phyloP scores from a whole-genome alignment of 208 protist species.

The Leishmania martiniquensis region DNA sequence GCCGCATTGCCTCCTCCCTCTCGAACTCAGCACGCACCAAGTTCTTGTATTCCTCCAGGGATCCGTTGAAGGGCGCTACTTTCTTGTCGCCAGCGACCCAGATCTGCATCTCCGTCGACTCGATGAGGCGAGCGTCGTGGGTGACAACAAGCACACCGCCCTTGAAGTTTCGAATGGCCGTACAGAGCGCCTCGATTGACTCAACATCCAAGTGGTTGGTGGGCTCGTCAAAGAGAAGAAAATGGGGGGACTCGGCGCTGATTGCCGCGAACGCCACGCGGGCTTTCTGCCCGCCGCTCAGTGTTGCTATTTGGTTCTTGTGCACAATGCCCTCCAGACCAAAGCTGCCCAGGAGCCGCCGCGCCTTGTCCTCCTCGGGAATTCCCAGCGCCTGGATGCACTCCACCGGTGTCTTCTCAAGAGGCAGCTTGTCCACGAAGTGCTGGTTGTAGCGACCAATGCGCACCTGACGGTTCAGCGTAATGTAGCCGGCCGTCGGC shows the following conservation, averaged over 20 bases:
- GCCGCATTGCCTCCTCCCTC: constrained; percentile 57
- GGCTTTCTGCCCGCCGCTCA: constrained; percentile 95
- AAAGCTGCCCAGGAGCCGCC: constrained; percentile 85
- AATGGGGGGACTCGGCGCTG: constrained; percentile 89
- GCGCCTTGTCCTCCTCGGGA: constrained; percentile 78
- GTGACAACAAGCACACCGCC: constrained; percentile 92
- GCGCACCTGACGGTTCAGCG: constrained; percentile 82
- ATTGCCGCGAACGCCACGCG: constrained; percentile 94
- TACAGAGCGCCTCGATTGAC: constrained; percentile 88
- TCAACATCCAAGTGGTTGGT: constrained; percentile 96
- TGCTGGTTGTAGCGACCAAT: constrained; percentile 94
- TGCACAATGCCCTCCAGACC: constrained; percentile 88
- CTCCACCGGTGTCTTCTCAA: constrained; percentile 90
- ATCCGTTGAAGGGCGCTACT: constrained; percentile 77
- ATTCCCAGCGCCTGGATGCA: constrained; percentile 81
- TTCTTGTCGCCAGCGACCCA: constrained; percentile 88
- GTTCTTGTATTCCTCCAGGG: constrained; percentile 88
- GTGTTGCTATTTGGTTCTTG: constrained; percentile 90
- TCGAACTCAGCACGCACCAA: constrained; percentile 74
- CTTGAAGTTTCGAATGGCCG: constrained; percentile 83
- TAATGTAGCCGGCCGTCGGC: constrained; percentile 69
- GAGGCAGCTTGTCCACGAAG: constrained; percentile 93
- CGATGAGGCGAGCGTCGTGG: constrained; percentile 90
- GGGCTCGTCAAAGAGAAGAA: constrained; percentile 96
- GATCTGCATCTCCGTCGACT: constrained; percentile 89